Base-by-base conservation (phyloP, 1,139 yeast genomes). In the Geotrichum phurueaensis region DNA sequence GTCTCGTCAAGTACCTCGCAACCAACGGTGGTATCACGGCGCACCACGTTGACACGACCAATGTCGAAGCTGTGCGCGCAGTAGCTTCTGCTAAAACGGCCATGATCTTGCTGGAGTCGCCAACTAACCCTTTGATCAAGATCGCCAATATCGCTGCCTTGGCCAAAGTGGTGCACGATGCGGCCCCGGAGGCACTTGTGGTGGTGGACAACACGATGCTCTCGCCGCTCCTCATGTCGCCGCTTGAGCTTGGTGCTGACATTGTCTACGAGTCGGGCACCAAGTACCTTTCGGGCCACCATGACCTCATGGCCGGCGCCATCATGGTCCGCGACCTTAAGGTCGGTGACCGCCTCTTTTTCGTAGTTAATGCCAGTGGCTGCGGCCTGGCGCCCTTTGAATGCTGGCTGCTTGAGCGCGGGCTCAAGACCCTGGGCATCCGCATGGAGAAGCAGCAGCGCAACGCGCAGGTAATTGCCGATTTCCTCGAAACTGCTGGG, bases 121-220 rank as follows among this genome's bases (percentile, higher is more conserved):
- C 97, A 53, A 91, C 97, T 4, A 91, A 91, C 73, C 97, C 97
- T 25, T 81, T 91, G 67, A 88, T 90, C 73, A 89, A 90, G 75
- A 89, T 91, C 63, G 86, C 89, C 60, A 96, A 92, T 72, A 84
- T 91, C 58, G 84, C 82, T 63, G 75, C 82, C 39, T 84, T 90
- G 61, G 77, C 91, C 47, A 76, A 77, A 53, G 78, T 82, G 65
- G 94, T 92, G 43, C 95, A 89, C 70, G 72, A 75, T 54, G 79
- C 80, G 53, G 87, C 82, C 69, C 91, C 95, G 18, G 80, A 85
- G 54, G 79, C 88, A 56, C 72, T 87, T 52, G 89, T 90, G 47
- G 96, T 89, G 12, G 92, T 91, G 65, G 97, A 91, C 75, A 91
- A 92, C 78, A 91, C 97, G 65, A 91, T 91, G 97, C 86, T 91